Base-by-base conservation (phyloP, 768 basidiomycete species). In the Sistotremastrum suecicum region DNA sequence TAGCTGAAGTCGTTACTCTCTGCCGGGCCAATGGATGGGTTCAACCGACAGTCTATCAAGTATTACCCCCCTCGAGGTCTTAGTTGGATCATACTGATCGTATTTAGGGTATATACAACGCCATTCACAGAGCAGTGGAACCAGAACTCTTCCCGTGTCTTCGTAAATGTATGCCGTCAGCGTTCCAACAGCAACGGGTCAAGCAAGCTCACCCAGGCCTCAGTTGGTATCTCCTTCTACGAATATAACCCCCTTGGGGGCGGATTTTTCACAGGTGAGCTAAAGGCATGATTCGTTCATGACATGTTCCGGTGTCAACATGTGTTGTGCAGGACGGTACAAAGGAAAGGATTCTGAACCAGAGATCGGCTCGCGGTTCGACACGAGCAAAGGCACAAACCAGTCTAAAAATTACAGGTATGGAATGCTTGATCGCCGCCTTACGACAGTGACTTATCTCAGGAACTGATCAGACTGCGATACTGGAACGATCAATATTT, bases 1-100 rank as follows among this genome's bases (percentile, higher is more conserved):
- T 66, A 31, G 64, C 65, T 7, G 61, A 67, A 48, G 57, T 65
- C 11, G 55, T 60, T 41, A 54, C 49, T 35, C 57, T 66, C 39
- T 65, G 65, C 49, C 52, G 61, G 6, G 53, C 58, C 42, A 58
- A 65, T 39, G 62, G 61, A 36, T 70, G 62, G 62, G 58, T 68
- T 45, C 52, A 58, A 46, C 67, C 67, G 0, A 62, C 60, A 2
- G 58, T 66, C 9, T 69, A 68, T 50, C 68, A 69, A 10, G 10
- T 12, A 12, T 38, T 38, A 10, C 37, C 37, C 12, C 37, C 10
- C 10, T 38, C 10, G 12, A 12, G 10, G 37, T 12, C 10, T 38
- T 10, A 10, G 10, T 12, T 10, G 10, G 37, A 38, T 38, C 10
- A 34, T 20, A 20, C 20, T 20, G 20, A 20, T 20, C 20, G 20